Evolutionary conservation across 768 basidiomycete genomes (phyloP), one percentile per base, ranked within the genome.

Genomic region (Leucosporidium creatinivorum): DNA sequence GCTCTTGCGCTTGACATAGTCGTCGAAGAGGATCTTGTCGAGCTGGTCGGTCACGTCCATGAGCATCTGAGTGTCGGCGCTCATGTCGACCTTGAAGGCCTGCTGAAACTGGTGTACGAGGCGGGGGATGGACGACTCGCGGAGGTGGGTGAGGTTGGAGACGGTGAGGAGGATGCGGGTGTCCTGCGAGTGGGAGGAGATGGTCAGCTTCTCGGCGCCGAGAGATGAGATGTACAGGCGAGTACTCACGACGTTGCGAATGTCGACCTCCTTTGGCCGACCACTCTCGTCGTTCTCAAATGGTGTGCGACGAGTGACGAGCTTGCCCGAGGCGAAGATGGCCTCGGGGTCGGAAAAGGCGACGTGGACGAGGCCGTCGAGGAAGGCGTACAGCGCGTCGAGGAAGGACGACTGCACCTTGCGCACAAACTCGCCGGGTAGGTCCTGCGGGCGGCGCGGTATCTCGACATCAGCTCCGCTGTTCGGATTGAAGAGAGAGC

Each of bases 1-100:
- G n/a, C 87, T 82, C 76, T 92, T 91, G 50, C 90, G 86, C 73
- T 88, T 89, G 72, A 89, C 81, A 76, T 91, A 96, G 60, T 89
- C 87, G 64, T 91, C 86, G 75, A 98, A 98, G 36, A 99, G 81
- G 51, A 85, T 89, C 78, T 85, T 86, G 80, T 98, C 93, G 52
- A 97, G 84, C 74, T 90, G 87, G 73, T 85, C 83, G 23, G 91
- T 85, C 19, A 90, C 87, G 49, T 85, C 85, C 78, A 86, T 81
- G 64, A 98, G 79, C 4, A 86, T 85, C 86, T 92, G 69, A 73
- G 84, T 83, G 70, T 96, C 93, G 12, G 87, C 84, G 30, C 83
- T 79, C 65, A 93, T 83, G 39, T 85, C 84, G 60, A 85, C 81
- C 50, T 86, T 86, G 75, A 93, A 86, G 5, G 87, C 85, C 60